Percentiles rank a stretch among this genome's conserved stretches.
Conservation (phyloP, 2,329 filamentous ascomycete species). For the Phyllachora maydis region DNA sequence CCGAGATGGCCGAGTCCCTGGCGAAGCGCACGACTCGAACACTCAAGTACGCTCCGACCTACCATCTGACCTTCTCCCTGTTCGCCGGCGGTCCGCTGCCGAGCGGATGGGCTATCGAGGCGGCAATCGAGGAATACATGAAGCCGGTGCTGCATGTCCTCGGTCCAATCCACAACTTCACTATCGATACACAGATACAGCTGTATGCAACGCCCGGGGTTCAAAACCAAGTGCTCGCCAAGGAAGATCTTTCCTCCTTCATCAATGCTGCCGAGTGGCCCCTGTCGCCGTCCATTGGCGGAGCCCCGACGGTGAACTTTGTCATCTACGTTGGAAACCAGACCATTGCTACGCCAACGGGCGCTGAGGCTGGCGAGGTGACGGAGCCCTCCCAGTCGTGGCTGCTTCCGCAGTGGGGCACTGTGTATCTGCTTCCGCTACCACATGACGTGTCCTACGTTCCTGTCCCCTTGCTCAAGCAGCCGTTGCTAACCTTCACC, state of each 20-base stretch:
- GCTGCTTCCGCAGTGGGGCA: slow-evolving; percentile 93
- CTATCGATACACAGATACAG: slow-evolving; percentile 89
- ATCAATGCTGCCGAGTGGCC: slow-evolving; percentile 98
- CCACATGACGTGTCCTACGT: slow-evolving; percentile 28
- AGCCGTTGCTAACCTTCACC: slow-evolving; percentile 75
- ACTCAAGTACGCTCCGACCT: slow-evolving; percentile 80
- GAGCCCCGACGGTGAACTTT: slow-evolving; percentile 89
- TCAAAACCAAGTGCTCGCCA: slow-evolving; percentile 44
- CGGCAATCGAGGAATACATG: slow-evolving; percentile 63
- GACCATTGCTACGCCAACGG: slow-evolving; percentile 30
- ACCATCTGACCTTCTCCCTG: slow-evolving; percentile 88
- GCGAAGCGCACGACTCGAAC: slow-evolving; percentile 61
- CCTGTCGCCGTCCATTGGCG: slow-evolving; percentile 78
- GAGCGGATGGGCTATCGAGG: slow-evolving; percentile 80
- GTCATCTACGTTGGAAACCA: slow-evolving; percentile 73
- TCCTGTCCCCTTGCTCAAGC: slow-evolving; percentile 43
- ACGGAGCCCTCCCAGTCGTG: slow-evolving; percentile 41
- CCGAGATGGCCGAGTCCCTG: slow-evolving; percentile 31
- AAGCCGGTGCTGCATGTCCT: slow-evolving; percentile 63
- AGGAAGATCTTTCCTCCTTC: slow-evolving; percentile 80
- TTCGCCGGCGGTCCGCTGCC: slow-evolving; percentile 65
- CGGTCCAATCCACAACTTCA: slow-evolving; percentile 77
- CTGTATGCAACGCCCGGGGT: slow-evolving; percentile 63
- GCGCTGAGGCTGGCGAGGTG: slow-evolving; percentile 10
- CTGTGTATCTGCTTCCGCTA: slow-evolving; percentile 36